phyloP scores from a whole-genome alignment of 257 asterid genomes.

The Capsicum rhomboideum region DNA sequence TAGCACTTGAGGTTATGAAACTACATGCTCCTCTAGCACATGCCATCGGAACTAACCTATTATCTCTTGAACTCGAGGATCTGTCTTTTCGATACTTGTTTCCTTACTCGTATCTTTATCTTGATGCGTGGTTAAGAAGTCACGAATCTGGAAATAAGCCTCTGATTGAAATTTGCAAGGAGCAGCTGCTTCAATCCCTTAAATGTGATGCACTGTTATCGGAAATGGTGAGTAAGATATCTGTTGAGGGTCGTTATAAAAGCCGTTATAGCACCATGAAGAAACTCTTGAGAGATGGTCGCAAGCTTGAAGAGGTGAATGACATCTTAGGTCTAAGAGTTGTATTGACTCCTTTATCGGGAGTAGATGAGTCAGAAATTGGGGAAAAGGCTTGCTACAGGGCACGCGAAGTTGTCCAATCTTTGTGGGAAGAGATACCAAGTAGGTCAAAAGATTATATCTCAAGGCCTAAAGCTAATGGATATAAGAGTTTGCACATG shows the following conservation, averaged over 20 bases:
- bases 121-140: constrained; percentile 81
- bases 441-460: constrained; percentile 84
- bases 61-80: constrained; percentile 83
- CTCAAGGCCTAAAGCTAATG: constrained; percentile 66
- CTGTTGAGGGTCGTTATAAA: constrained; percentile 74
- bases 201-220: constrained; percentile 40
- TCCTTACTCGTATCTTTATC: constrained; percentile 72
- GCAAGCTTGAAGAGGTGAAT: constrained; percentile 82
- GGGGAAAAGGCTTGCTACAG: constrained; percentile 85
- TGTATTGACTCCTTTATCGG: constrained; percentile 39
- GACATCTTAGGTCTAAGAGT: constrained; percentile 83
- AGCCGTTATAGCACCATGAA: constrained; percentile 95
- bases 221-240: constrained; percentile 38
- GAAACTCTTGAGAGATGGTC: constrained; percentile 80
- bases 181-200: constrained; percentile 59
- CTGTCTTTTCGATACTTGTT: constrained; percentile 76
- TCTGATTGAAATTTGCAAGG: constrained; percentile 52
- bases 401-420: constrained; percentile 59
- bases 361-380: constrained; percentile 17
- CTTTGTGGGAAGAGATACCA: constrained; percentile 75
- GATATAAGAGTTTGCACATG: constrained; percentile 89
- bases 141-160: constrained; percentile 59
- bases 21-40: constrained; percentile 91
- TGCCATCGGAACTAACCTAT: constrained; percentile 54
- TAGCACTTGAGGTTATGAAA: constrained; percentile 75